Percentiles rank a stretch among this genome's conserved stretches.
Conservation (phyloP, 345 rosid species). For the Brassica incana region DNA sequence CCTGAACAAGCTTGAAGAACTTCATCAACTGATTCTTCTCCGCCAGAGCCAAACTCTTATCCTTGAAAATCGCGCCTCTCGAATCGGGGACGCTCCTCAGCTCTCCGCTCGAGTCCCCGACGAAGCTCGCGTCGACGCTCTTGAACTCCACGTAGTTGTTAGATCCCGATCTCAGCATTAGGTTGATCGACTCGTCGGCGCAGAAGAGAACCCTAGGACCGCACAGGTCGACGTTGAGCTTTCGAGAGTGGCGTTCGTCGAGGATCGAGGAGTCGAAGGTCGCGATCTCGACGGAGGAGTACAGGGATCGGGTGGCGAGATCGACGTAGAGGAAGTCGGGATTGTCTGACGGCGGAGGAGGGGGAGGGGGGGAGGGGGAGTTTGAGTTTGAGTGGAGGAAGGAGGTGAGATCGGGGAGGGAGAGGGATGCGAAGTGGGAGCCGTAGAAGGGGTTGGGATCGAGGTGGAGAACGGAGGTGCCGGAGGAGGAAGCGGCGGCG, state of each 20-base stretch:
- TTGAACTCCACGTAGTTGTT: conserved; percentile 71
- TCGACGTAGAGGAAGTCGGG: conserved; percentile 29
- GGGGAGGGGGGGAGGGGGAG: conserved; percentile 35
- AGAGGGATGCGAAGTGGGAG: conserved; percentile 75
- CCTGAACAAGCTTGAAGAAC: conserved; percentile 77
- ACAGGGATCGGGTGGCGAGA: conserved; percentile 50
- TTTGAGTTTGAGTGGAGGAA: conserved; percentile 50
- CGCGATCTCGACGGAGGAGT: conserved; percentile 63
- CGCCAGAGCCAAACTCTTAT: conserved; percentile 57
- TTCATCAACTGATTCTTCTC: conserved; percentile 82
- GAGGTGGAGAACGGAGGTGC: conserved; percentile 80
- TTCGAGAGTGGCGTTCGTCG: conserved; percentile 45
- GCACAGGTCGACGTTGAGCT: conserved; percentile 60
- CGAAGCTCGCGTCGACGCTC: conserved; percentile 67
- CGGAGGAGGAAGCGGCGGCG: conserved; percentile 70
- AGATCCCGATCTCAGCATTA: conserved; percentile 57
- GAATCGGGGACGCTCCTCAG: conserved; percentile 70
- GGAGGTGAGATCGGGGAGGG: conserved; percentile 57
- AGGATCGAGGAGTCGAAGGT: conserved; percentile 45
- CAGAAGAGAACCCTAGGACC: conserved; percentile 81
- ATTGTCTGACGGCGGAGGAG: not conserved
- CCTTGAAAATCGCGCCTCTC: conserved; percentile 76
- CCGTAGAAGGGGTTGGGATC: conserved; percentile 91
- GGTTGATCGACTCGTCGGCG: conserved; percentile 60
- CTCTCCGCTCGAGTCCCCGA: conserved; percentile 53